Base-by-base conservation (phyloP, 345 rosid genomes). In the Raphanus sativus region DNA sequence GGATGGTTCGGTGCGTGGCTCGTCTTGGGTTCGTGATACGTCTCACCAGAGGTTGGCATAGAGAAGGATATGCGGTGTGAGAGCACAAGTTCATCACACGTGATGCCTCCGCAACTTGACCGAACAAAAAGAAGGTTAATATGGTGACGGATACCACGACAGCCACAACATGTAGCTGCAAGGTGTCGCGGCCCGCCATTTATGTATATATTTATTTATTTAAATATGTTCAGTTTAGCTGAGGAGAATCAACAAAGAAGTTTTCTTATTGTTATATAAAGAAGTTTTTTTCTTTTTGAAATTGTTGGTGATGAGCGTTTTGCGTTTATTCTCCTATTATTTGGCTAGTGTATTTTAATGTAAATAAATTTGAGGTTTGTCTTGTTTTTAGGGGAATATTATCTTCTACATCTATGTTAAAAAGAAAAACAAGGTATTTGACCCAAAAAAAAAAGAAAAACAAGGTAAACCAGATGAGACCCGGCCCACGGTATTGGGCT, bases 121-220 rank as follows among this genome's bases (percentile, higher is more conserved):
- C 9, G 0, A 40, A 56, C 1, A 67, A 1, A n/a, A 73, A 38
- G 2, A 79, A 2, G 34, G 62, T 62, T 4, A 74, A 48, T 62
- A 68, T 65, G 82, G 66, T 42, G 65, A 70, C 82, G 30, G 70
- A 29, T 29, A 61, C 78, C 65, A 30, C 66, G 60, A 79, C 74
- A 38, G 65, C 81, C 11, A 6, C 65, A 0, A 52, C 36, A 50
- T 11, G 78, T 28, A 74, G 75, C 77, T 52, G 70, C 8, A 62
- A 73, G 5, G 15, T 26, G 78, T 52, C 74, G 77, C 74, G 82
- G 75, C 52, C 75, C 78, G 78, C 82, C 82, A 79, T 79, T 50
- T 62, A 45, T 45, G 21, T 21, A 21, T 21, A 21, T 21, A 21
- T 21, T 21, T 21, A 21, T 45, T 52, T 48, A 15, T 17, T 66